Base-by-base conservation (phyloP, 1,284 basidiomycete genomes). In the Ustilago hordei region DNA sequence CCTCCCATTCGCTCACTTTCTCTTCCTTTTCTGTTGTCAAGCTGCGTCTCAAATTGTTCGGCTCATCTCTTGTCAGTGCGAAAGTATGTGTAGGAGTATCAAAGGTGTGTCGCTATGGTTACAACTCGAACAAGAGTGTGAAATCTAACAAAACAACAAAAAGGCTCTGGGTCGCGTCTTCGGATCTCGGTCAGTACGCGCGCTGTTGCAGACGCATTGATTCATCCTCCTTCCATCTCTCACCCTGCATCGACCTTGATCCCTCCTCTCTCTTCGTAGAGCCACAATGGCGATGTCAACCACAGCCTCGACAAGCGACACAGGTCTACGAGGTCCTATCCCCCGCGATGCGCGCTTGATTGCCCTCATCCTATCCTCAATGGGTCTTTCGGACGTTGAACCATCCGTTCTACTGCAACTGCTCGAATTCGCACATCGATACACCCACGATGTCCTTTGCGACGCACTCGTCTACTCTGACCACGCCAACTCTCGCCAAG, bases 391-490 rank as follows among this genome's bases (percentile, higher is more conserved):
- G 74, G 95, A 98, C 87, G 92, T 93, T 7, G 95, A 98, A 80
- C 95, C 95, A 7, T 92, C 92, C 3, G 96, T 98, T 3, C 90
- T 99, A 2, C 93, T 96, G 80, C 95, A 98, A 86, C 90, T 99
- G 5, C 91, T 98, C 63, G 96, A 99, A 87, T 98, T 99, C 86
- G 92, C 96, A 0, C 92, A 98, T 86, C 90, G 96, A 5, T 99
- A 99, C 87, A 95, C 95, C 0, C 90, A 92, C 34, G 95, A 98
- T 78, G 92, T 98, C 15, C 88, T 99, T 50, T 91, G 92, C 8
- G 94, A 96, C 85, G 94, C 95, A 12, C 91, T 93, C 70, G 91
- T 95, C 31, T 96, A 98, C 85, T 92, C 95, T 0, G 96, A 98
- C 81, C 96, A 99, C 85, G 95, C 94, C 2, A 62, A 78, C 36